Base-by-base conservation (phyloP, 805 yeast species). In the Tetrapisispora arboricola region DNA sequence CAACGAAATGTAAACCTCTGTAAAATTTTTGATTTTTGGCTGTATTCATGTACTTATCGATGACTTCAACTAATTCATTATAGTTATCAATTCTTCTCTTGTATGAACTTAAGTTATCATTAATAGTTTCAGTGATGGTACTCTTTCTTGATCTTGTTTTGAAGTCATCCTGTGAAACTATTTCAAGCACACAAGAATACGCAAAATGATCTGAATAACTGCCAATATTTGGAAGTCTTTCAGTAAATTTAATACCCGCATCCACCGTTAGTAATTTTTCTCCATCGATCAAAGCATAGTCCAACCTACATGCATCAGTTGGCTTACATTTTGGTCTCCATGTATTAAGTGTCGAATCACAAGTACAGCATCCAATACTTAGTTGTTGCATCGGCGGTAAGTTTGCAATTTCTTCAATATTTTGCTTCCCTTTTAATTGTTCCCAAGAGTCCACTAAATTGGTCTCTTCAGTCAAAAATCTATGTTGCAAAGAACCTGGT, bases 191-290 rank as follows among this genome's bases (percentile, higher is more conserved):
- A 32, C 76, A 70, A 1, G 70, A 51, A 51, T 81, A 84, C 0
- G 90, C 98, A 68, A 92, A 92, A 65, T 92, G 98, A 56, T 92
- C 98, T 1, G 96, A 85, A 46, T 74, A 80, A 4, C 94, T 82
- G 21, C 94, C 86, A 1, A 84, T 67, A 1, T 65, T 69, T 0
- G 83, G 80, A 8, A 84, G 63, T 18, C 58, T 54, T 35, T 84
- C 95, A 1, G 86, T 78, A 54, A 92, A 88, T 22, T 70, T 71
- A 2, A 87, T 96, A 6, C 68, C 60, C 0, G 94, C 87, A n/a
- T 67, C 68, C 1, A 72, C 44, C 0, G 86, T 80, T 2, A 50
- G 57, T 18, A 87, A 63, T 36, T 65, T 64, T 0, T 60, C 48
- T 0, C 75, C 61, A 55, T 84, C 94, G 38, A 83, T 75, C 45